These are phyloP conservation scores for Sporothrix pallida DNA, from an alignment of 2,329 filamentous ascomycete species.

Conservation along the genomic window DNA sequence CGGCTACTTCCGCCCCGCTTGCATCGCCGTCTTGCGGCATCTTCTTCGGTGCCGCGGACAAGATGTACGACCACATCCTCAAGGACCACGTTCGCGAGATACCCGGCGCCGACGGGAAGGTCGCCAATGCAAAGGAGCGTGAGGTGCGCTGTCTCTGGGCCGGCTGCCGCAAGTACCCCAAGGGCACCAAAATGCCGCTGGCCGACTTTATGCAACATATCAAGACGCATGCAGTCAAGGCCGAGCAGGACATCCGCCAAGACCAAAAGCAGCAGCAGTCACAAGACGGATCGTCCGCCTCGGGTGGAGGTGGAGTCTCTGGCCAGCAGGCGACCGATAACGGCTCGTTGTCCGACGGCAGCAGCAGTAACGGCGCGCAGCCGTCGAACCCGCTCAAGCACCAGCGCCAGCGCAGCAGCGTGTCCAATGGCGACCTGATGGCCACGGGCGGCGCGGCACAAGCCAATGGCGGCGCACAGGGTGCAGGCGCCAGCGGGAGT, in stretches of 20 bases:
- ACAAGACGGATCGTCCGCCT: background rate
- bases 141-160: conserved; percentile 70
- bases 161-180: conserved; percentile 63
- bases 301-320: background rate
- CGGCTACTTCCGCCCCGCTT: conserved; percentile 35
- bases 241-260: conserved; percentile 43
- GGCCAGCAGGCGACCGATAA: conserved; percentile 34
- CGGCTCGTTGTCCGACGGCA: conserved; percentile 21
- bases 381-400: conserved; percentile 33
- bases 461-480: background rate
- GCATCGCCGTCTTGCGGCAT: conserved; percentile 57
- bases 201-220: conserved; percentile 66
- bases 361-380: conserved; percentile 22
- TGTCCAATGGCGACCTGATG: conserved; percentile 41
- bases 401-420: conserved; percentile 39
- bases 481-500: background rate
- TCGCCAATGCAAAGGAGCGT: conserved; percentile 56
- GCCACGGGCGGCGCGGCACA: conserved; percentile 14
- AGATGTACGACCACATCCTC: conserved; percentile 76
- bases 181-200: conserved; percentile 53
- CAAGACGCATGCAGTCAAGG: conserved; percentile 67
- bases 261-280: conserved; percentile 39
- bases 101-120: conserved; percentile 62
- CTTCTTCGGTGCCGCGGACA: conserved; percentile 67
- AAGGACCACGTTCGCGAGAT: conserved; percentile 64